Evolutionary conservation across 345 rosid genomes (phyloP), one percentile per base, ranked within the genome.

Genomic region (Heritiera littoralis): DNA sequence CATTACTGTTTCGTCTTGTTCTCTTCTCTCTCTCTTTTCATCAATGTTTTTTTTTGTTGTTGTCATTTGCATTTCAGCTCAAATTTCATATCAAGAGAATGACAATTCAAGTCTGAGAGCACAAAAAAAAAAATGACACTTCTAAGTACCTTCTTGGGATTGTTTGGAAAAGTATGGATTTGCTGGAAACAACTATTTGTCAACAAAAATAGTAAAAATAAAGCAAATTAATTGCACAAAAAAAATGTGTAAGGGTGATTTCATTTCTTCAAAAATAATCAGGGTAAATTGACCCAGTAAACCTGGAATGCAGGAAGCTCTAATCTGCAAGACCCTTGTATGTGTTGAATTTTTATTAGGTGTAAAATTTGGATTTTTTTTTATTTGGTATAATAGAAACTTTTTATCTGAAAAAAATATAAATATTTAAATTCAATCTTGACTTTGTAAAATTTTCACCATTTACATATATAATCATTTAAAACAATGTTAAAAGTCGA

Each of bases 51-150:
- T 10, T 35, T 68, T 75, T 20, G 8, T 12, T 32, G 9, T 68
- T 51, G 13, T 12, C 46, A 13, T 68, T 51, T 51, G 28, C 28
- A 49, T 13, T 51, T 46, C 15, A 69, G 9, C 41, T 12, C 54
- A 28, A 45, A 46, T 41, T 66, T 40, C 71, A 15, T 64, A 55
- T 56, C 20, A 64, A 8, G 69, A 81, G 81, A 81, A 77, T 43
- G 86, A 82, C 82, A 83, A 56, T 66, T 67, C 49, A 56, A 63
- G 68, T 59, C 80, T 70, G 78, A 81, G 52, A 78, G 80, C 72
- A 70, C 72, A 49, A 8, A 54, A 60, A 54, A n/a, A 60, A 61
- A 45, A 2, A 56, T 77, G 83, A 76, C 80, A 77, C 78, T 46
- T 67, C 55, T 51, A 51, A 51, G 3, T 13, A 13, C 17, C 58